phyloP scores from a whole-genome alignment of 371 early-diverging fungal genomes.

The Homolaphlyctis polyrhiza region DNA sequence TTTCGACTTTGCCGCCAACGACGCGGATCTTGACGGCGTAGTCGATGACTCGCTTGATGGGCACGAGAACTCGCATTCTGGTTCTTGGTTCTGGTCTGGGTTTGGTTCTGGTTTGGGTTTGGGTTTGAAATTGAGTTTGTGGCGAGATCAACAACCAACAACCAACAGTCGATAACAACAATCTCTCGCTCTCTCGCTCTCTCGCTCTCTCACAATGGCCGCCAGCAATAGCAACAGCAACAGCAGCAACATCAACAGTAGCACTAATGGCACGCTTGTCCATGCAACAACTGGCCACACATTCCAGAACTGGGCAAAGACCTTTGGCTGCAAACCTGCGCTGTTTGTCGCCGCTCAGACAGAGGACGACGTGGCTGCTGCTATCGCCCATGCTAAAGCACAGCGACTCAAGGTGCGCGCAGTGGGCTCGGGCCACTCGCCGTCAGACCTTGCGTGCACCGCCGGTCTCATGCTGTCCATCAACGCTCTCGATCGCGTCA shows the following conservation, averaged over 20 bases:
- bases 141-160: too few species aligned
- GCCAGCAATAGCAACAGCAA: too few species aligned
- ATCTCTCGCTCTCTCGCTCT: too few species aligned
- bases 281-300: background rate
- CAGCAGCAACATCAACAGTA: too few species aligned
- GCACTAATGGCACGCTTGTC: too few species aligned
- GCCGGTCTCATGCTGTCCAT: constrained; percentile 41
- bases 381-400: constrained; percentile 43
- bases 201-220: too few species aligned
- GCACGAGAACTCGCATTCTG: constrained; percentile 74
- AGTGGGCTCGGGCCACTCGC: constrained; percentile 77
- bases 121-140: too few species aligned
- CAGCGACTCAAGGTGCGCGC: constrained; percentile 54
- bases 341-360: constrained; percentile 56
- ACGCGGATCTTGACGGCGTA: constrained; percentile 98
- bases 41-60: constrained; percentile 96
- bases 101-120: too few species aligned
- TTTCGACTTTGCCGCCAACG: constrained; percentile 87
- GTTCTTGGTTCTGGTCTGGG: too few species aligned
- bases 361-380: constrained; percentile 61
- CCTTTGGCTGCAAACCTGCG: constrained; percentile 58
- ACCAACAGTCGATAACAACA: too few species aligned
- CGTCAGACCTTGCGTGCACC: constrained; percentile 70
- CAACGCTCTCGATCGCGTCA: constrained; percentile 56
- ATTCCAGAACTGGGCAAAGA: constrained; percentile 68